These are phyloP conservation scores for Byssothecium circinans DNA, from an alignment of 2,329 filamentous ascomycete species.

Conservation along the genomic window DNA sequence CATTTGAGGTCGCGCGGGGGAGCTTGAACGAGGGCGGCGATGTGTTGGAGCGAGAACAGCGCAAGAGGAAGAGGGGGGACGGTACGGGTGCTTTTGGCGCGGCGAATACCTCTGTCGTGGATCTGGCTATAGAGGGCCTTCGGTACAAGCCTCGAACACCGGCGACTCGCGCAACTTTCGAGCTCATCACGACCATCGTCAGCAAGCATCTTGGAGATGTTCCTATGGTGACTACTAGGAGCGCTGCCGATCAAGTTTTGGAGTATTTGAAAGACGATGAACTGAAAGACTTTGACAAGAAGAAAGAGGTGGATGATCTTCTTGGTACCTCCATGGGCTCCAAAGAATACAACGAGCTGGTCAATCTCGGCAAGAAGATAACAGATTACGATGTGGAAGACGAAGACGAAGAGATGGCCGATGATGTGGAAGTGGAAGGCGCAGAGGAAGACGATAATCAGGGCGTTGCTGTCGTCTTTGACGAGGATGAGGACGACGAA, in stretches of 20 bases:
- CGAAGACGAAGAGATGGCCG: slow-evolving; percentile 78
- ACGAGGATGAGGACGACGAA: slow-evolving; percentile 81
- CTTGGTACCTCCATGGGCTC: slow-evolving; percentile 78
- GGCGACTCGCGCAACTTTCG: slow-evolving; percentile 89
- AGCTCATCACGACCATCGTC: slow-evolving; percentile 89
- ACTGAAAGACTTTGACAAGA: slow-evolving; percentile 96
- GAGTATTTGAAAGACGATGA: slow-evolving; percentile 94
- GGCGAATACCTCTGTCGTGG: slow-evolving; percentile 76
- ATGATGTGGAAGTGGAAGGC: slow-evolving; percentile 62
- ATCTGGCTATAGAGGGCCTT: slow-evolving; percentile 86
- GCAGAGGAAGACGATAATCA: slow-evolving; percentile 83
- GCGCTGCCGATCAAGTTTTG: slow-evolving; percentile 87
- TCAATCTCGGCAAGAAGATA: slow-evolving; percentile 97
- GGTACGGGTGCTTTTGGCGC: slow-evolving; percentile 65
- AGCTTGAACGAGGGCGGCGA: slow-evolving; percentile 78
- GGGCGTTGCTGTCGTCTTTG: slow-evolving; percentile 96
- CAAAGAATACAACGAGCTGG: slow-evolving; percentile 94
- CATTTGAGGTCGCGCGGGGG: slow-evolving; percentile 73
- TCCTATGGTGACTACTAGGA: slow-evolving; percentile 85
- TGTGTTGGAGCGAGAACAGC: slow-evolving; percentile 79
- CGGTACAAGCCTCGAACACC: slow-evolving; percentile 89
- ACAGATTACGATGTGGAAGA: slow-evolving; percentile 98
- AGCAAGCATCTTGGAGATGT: slow-evolving; percentile 89
- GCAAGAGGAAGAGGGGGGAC: slow-evolving; percentile 74
- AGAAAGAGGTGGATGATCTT: slow-evolving; percentile 94